These are phyloP conservation scores for Solanum habrochaites DNA, from an alignment of 257 asterid genomes.

Conservation along the genomic window DNA sequence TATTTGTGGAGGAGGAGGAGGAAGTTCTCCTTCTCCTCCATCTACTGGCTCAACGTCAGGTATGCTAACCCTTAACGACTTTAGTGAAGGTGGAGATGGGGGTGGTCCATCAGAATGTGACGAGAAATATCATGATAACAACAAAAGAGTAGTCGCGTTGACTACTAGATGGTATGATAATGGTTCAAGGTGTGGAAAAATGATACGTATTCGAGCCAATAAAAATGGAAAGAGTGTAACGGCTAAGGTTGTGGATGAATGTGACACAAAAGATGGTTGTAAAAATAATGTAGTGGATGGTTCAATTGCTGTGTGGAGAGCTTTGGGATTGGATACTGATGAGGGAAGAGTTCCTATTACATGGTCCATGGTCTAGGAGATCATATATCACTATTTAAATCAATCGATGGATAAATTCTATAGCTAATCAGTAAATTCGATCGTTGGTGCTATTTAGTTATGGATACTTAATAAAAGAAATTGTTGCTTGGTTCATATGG, in stretches of 20 bases:
- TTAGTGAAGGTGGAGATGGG: constrained; percentile 35
- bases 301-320: constrained; percentile 26
- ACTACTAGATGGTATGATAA: constrained; percentile 27
- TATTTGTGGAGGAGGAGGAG: not conserved
- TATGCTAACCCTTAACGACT: constrained; percentile 26
- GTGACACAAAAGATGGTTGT: constrained; percentile 36
- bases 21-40: not conserved
- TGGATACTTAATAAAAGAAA: not conserved
- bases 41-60: constrained; percentile 16
- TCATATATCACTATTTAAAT: not conserved
- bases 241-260: constrained; percentile 53
- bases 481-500: not conserved
- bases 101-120: constrained; percentile 34
- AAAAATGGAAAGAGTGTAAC: constrained; percentile 30
- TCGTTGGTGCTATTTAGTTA: not conserved
- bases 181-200: constrained; percentile 21
- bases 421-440: not conserved
- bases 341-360: constrained; percentile 11
- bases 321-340: constrained; percentile 14
- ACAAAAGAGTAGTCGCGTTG: constrained; percentile 29
- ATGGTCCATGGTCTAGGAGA: constrained; percentile 27
- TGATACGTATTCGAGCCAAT: constrained; percentile 9
- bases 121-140: constrained; percentile 8
- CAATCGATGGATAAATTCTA: not conserved
- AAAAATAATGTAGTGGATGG: constrained; percentile 29